These are phyloP conservation scores for Monosporozyma yasuniensis DNA, from an alignment of 805 yeast species.

Conservation along the genomic window DNA sequence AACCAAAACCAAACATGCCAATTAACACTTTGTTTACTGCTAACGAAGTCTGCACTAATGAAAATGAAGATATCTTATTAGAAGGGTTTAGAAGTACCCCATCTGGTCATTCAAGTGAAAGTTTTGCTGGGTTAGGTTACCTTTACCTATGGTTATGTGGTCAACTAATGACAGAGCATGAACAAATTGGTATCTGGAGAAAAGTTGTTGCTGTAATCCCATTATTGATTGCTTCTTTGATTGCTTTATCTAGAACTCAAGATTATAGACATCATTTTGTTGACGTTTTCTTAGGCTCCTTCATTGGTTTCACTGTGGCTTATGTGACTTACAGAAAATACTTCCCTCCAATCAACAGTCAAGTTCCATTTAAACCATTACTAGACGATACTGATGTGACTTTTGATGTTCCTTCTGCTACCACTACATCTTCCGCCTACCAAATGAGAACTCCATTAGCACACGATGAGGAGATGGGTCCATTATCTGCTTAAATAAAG, in stretches of 20 bases:
- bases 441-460: conserved; percentile 5
- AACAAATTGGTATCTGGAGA: conserved; percentile 55
- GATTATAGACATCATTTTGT: conserved; percentile 92
- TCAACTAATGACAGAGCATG: conserved; percentile 45
- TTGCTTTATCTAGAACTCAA: conserved; percentile 80
- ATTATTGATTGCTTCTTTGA: conserved; percentile 54
- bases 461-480: conserved; percentile 18
- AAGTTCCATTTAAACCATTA: conserved; percentile 33
- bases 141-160: conserved; percentile 59
- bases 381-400: conserved; percentile 35
- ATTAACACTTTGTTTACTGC: conserved; percentile 47
- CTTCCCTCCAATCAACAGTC: conserved; percentile 32
- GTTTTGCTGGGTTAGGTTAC: conserved; percentile 61
- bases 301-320: conserved; percentile 57
- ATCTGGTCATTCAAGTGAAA: conserved; percentile 67
- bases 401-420: conserved; percentile 15
- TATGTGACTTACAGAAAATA: conserved; percentile 33
- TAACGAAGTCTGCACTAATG: conserved; percentile 56
- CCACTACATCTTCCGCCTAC: conserved; percentile 4
- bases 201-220: conserved; percentile 46
- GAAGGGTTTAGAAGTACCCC: conserved; percentile 83
- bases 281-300: conserved; percentile 69
- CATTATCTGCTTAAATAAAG: conserved; percentile 3
- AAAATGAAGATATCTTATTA: conserved; percentile 33
- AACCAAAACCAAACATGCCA: conserved; percentile 55